Conservation (phyloP, 371 early-diverging fungal species). For the Mucor velutinosus region DNA sequence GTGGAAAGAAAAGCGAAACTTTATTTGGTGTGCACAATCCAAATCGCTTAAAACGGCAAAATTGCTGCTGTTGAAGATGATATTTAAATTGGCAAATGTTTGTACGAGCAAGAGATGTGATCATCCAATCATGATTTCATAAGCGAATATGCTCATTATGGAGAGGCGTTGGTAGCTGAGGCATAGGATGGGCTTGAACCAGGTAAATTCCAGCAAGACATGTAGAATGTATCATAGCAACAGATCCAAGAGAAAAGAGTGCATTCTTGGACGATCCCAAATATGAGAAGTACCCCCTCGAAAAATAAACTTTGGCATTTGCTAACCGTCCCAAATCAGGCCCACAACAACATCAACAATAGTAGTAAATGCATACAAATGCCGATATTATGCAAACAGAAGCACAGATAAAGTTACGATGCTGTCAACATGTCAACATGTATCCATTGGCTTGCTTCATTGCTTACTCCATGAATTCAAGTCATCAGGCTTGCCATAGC, state of each 20-base stretch:
- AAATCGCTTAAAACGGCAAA: neutral
- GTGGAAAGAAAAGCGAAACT: neutral
- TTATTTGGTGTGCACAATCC: neutral
- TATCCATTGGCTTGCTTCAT: too few species aligned
- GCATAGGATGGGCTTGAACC: too few species aligned
- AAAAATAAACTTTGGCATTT: neutral
- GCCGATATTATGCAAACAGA: neutral
- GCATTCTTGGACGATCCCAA: neutral
- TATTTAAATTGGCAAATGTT: neutral
- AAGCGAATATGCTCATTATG: too few species aligned
- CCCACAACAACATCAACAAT: neutral
- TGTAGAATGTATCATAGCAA: too few species aligned
- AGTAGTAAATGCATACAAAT: neutral
- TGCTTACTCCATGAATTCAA: too few species aligned
- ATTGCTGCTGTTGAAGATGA: neutral
- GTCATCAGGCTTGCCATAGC: too few species aligned
- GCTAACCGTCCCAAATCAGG: neutral
- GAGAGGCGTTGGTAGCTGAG: too few species aligned
- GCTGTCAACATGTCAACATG: too few species aligned
- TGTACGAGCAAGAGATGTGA: neutral
- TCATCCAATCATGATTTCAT: neutral
- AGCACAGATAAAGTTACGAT: neutral
- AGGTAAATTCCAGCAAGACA: too few species aligned
- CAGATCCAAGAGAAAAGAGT: too few species aligned
- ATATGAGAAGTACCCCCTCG: too few species aligned